A percentile compares a stretch with the other conserved stretches of the same genome.
Conservation (phyloP, 768 basidiomycete genomes). For the Omphalotus guepiniiformis region DNA sequence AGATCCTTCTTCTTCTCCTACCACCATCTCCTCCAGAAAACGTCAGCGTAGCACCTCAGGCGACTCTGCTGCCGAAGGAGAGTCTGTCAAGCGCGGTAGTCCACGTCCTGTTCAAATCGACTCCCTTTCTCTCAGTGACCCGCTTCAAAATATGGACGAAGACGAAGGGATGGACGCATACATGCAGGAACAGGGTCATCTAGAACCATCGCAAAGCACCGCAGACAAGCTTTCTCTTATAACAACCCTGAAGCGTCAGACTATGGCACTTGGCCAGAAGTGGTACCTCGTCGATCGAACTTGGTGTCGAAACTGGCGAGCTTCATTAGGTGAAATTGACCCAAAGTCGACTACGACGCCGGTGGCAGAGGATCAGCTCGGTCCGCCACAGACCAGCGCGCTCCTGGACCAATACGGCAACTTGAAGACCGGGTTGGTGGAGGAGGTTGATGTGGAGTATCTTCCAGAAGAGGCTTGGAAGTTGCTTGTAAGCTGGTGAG, state of each 20-base stretch:
- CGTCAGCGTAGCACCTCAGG: constrained; percentile 73
- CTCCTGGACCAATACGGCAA: constrained; percentile 55
- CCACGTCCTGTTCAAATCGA: constrained; percentile 39
- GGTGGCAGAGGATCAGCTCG: constrained; percentile 58
- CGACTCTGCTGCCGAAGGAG: constrained; percentile 61
- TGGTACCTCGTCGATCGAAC: constrained; percentile 72
- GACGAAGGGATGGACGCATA: constrained; percentile 58
- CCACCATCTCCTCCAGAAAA: constrained; percentile 49
- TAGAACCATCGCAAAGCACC: constrained; percentile 1
- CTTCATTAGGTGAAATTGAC: constrained; percentile 53
- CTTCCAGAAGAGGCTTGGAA: constrained; percentile 73
- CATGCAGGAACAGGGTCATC: constrained; percentile 53
- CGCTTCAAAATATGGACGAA: constrained; percentile 21
- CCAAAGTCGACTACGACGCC: constrained; percentile 57
- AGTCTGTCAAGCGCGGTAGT: constrained; percentile 36
- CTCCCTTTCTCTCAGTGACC: constrained; percentile 38
- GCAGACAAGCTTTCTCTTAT: constrained; percentile 50
- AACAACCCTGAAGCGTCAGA: constrained; percentile 36
- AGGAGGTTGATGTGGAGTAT: constrained; percentile 70
- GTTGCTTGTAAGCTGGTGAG: constrained; percentile 65
- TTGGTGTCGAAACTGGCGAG: constrained; percentile 79
- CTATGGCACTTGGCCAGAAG: constrained; percentile 61
- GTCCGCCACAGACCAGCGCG: constrained; percentile 70
- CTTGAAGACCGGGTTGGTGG: constrained; percentile 41
- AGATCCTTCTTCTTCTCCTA: not conserved